Evolutionary conservation across 805 yeast species (phyloP).

Genomic region (Starmerella apicola): DNA sequence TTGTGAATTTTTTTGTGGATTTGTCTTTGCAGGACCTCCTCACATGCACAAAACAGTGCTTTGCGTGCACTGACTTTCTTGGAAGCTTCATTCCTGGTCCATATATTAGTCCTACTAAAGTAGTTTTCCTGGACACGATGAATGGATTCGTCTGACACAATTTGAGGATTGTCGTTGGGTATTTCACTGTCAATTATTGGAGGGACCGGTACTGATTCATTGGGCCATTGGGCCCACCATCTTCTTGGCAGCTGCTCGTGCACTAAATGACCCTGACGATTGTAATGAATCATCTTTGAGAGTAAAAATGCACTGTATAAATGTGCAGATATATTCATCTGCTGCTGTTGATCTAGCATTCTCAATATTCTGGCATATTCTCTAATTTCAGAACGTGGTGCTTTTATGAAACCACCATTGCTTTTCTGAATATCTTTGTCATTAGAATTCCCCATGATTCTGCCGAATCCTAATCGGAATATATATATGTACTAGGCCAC

Average conservation of each 20-base stretch:
- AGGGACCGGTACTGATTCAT: slow-evolving; percentile 21
- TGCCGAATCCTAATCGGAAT: no score
- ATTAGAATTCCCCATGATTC: no score
- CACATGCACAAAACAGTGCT: slow-evolving; percentile 20
- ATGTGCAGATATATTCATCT: slow-evolving; percentile 47
- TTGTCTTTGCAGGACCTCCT: slow-evolving; percentile 17
- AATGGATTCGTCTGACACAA: slow-evolving; percentile 1
- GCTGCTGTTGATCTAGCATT: slow-evolving; percentile 21
- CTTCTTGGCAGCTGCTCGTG: slow-evolving; percentile 25
- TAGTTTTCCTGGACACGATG: background rate
- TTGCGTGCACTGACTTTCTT: background rate
- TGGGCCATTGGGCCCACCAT: slow-evolving; percentile 54
- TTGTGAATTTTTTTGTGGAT: slow-evolving; percentile 19
- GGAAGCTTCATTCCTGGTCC: slow-evolving; percentile 3
- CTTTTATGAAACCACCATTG: no score
- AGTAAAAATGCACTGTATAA: slow-evolving; percentile 45
- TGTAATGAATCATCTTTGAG: slow-evolving; percentile 28
- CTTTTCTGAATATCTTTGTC: no score
- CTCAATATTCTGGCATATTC: slow-evolving; percentile 8
- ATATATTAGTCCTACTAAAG: background rate
- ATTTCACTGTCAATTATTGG: slow-evolving; percentile 10
- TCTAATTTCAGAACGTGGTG: background rate
- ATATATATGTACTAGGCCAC: no score
- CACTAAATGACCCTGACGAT: background rate
- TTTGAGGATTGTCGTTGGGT: slow-evolving; percentile 9